Conservation (phyloP, 129 eudicot species). For the Flaveria ramosissima region DNA sequence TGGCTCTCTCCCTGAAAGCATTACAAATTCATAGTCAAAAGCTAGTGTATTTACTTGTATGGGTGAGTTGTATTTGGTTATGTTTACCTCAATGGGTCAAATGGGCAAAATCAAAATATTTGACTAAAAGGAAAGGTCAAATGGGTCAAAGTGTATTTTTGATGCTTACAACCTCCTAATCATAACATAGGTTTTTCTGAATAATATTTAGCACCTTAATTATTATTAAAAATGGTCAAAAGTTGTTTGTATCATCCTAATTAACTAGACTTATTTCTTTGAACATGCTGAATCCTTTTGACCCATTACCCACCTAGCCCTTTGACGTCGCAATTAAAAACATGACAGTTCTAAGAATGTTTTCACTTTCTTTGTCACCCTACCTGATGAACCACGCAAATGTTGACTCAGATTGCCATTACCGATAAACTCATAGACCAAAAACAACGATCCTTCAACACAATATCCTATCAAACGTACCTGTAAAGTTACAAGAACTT, state of each 20-base stretch:
- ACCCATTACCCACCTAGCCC: conserved; percentile 14
- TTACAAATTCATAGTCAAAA: conserved; percentile 1
- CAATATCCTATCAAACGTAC: conserved; percentile 92
- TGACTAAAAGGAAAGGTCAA: neutral
- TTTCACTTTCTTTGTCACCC: conserved; percentile 2
- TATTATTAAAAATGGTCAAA: neutral
- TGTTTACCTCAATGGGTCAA: neutral
- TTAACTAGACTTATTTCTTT: too few relatives aligned
- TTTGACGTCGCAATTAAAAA: neutral
- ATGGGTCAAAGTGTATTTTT: neutral
- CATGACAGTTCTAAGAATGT: neutral
- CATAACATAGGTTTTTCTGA: neutral
- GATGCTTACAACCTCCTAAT: neutral
- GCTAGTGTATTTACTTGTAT: neutral
- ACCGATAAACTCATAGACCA: conserved; percentile 85
- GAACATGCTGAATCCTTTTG: neutral
- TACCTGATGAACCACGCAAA: conserved; percentile 67
- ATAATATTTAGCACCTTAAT: neutral
- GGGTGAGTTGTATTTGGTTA: neutral
- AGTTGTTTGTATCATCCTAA: neutral
- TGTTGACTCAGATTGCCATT: conserved; percentile 88
- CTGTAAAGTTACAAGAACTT: conserved; percentile 45
- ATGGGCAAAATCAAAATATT: neutral
- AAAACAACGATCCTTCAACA: conserved; percentile 70
- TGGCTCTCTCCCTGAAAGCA: conserved; percentile 51